Conservation (phyloP, 192 early-diverging fungal species). For the Rhizophagus prolifer region DNA sequence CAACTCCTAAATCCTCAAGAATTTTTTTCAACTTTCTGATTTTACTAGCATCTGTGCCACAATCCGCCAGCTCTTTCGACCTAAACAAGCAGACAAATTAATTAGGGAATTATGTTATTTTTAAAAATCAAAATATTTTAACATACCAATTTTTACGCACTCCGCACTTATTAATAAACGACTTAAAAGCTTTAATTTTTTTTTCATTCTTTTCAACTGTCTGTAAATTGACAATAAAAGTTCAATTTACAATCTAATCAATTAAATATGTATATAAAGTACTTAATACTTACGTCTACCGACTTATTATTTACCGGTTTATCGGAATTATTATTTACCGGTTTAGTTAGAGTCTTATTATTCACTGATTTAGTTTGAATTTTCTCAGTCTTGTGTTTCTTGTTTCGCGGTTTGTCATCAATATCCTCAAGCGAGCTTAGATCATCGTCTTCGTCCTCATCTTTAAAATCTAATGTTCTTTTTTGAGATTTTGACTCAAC, state of each 20-base stretch:
- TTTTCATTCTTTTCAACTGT: background rate
- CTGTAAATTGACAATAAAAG: background rate
- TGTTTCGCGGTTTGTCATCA: constrained; percentile 2
- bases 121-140: too few relatives aligned
- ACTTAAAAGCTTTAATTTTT: constrained; percentile 5
- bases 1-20: constrained; percentile 5
- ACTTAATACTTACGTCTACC: background rate
- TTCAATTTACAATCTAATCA: background rate
- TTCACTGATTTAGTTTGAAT: background rate
- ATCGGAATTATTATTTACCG: background rate
- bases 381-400: background rate
- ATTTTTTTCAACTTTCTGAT: constrained; percentile 3
- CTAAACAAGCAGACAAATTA: background rate
- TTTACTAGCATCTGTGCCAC: background rate
- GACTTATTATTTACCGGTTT: background rate
- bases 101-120: background rate
- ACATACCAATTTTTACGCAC: constrained; percentile 23
- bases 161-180: constrained; percentile 11
- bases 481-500: background rate
- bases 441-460: background rate
- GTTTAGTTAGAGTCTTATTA: background rate
- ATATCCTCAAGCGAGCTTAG: background rate
- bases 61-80: constrained; percentile 7
- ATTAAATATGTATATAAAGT: too few relatives aligned
- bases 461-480: background rate